Evolutionary conservation across 1,139 yeast species (phyloP), one percentile per base, ranked within the genome.

Genomic region (Saccharomyces pastorianus): DNA sequence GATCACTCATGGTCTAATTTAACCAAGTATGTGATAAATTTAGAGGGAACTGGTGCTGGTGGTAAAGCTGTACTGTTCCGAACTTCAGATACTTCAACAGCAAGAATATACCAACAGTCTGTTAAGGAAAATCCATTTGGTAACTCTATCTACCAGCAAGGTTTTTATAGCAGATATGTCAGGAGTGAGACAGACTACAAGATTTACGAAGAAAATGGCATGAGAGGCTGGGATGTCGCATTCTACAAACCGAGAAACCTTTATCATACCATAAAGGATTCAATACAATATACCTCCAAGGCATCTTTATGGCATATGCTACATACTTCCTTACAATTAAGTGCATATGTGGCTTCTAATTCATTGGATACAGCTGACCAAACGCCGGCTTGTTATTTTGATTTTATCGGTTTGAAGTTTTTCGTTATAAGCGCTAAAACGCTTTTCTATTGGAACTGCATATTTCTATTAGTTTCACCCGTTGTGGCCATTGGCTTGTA

Each of bases 1-100:
- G 67, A 75, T 41, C 96, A 90, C 66, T 84, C 87, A 14, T 89
- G 96, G 95, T 77, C 81, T 32, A 71, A 78, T 51, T 71, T 78
- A 14, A 82, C 86, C 3, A 76, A 76, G 48, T 85, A 80, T 60
- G 87, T 91, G 60, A 76, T 91, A 61, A 91, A 91, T 66, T 74
- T 91, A 59, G 98, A 91, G 74, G 97, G 97, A n/a, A 88, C 96
- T 0, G 97, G 97, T 2, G 88, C 95, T 3, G 96, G 96, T 28
- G 96, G 96, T 6, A 82, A 87, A 58, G 91, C 96, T 0, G 77
- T 88, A 41, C 73, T 91, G 49, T 89, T 91, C 69, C 78, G 97
- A 68, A 84, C 93, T 17, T 83, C 96, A 0, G 96, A 91, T 66
- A 79, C 78, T 59, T 87, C 86, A 0, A 80, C 88, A 8, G 87